A percentile compares a stretch with the other conserved stretches of the same genome.
These are phyloP conservation scores for Stephanodiscus minutulus DNA, from an alignment of 108 stramenopile genomes.

Conservation along the genomic window DNA sequence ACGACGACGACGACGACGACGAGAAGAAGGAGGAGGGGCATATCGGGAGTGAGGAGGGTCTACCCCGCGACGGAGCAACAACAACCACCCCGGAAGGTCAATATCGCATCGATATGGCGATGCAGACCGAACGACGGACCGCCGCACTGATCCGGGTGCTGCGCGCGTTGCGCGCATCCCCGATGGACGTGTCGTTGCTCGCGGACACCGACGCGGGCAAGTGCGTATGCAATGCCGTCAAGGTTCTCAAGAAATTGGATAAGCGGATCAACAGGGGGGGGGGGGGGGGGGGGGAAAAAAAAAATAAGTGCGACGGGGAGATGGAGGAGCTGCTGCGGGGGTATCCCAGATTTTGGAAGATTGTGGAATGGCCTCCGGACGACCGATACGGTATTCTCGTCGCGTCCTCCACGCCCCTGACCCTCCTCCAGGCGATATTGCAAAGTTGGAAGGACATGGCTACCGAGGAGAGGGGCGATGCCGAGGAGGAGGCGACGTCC, in stretches of 20 bases:
- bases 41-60: too few relatives aligned
- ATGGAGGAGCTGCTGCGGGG: slow-evolving; percentile 13
- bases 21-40: too few relatives aligned
- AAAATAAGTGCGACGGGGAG: neutral
- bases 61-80: too few relatives aligned
- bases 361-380: neutral
- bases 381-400: neutral
- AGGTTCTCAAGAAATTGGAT: slow-evolving; percentile 21
- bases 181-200: slow-evolving; percentile 38
- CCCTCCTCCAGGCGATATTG: slow-evolving; percentile 34
- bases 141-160: neutral
- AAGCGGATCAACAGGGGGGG: neutral
- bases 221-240: slow-evolving; percentile 23
- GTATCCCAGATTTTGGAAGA: slow-evolving; percentile 11
- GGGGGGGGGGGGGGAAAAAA: too few relatives aligned
- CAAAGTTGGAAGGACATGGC: slow-evolving; percentile 52
- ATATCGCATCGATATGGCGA: slow-evolving; percentile 1
- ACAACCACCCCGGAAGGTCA: neutral
- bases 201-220: slow-evolving; percentile 40
- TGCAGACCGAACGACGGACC: neutral
- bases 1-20: neutral
- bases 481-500: slow-evolving; percentile 15
- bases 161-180: slow-evolving; percentile 12
- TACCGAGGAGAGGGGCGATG: too few relatives aligned
- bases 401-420: slow-evolving; percentile 18